These are phyloP conservation scores for Salix exigua DNA, from an alignment of 345 rosid species.

Conservation along the genomic window DNA sequence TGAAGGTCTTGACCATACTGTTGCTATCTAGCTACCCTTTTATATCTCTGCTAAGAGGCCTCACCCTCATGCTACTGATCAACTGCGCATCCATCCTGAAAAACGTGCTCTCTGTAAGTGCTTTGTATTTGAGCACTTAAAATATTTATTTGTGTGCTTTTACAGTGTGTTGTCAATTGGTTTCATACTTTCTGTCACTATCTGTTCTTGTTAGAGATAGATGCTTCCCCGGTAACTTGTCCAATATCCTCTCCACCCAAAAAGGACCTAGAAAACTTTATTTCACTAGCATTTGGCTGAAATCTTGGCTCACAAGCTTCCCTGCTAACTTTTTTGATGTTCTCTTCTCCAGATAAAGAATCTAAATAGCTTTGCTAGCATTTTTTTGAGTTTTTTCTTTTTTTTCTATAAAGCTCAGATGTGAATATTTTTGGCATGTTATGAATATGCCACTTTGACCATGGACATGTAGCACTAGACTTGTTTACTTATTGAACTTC, in stretches of 20 bases:
- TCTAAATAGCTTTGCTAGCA: no score
- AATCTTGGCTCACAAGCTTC: no score
- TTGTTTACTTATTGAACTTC: no score
- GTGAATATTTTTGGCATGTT: no score
- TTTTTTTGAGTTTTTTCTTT: no score
- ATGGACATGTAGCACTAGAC: neutral
- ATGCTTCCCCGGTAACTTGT: neutral
- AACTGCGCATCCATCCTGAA: constrained; percentile 40
- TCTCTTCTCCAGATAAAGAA: no score
- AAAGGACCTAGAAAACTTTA: no score
- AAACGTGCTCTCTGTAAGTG: constrained; percentile 47
- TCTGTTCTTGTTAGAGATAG: neutral
- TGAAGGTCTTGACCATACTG: constrained; percentile 38
- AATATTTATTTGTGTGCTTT: neutral
- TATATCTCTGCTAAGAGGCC: constrained; percentile 36
- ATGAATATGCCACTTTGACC: neutral
- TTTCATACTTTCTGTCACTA: neutral
- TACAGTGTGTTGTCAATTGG: neutral
- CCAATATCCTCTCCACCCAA: no score
- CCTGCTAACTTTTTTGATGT: no score
- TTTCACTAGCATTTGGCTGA: no score
- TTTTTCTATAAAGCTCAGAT: no score
- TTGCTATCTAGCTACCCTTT: constrained; percentile 44
- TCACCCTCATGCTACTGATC: constrained; percentile 31
- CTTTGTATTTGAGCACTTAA: neutral